Evolutionary conservation across 768 basidiomycete species (phyloP).

Genomic region (Dendrothele bispora): DNA sequence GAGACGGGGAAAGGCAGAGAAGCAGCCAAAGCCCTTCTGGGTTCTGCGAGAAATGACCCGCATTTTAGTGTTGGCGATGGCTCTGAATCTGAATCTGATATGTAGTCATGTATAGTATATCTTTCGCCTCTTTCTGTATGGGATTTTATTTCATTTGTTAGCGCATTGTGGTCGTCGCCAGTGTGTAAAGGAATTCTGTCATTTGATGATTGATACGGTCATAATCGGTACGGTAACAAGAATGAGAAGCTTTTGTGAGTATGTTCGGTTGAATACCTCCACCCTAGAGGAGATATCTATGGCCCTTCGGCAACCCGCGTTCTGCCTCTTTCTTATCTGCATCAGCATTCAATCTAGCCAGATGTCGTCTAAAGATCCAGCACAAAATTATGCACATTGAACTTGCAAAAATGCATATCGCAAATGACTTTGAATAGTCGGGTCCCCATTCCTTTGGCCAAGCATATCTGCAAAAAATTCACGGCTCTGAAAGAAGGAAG

Average conservation of each 20-base stretch:
- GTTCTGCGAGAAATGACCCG: conserved; percentile 1
- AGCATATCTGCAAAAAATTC: conserved; percentile 36
- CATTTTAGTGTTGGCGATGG: conserved; percentile 21
- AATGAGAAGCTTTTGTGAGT: too few relatives aligned
- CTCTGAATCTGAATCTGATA: conserved; percentile 15
- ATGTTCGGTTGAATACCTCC: too few relatives aligned
- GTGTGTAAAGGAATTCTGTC: too few relatives aligned
- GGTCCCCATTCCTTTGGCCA: conserved; percentile 75
- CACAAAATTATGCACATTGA: conserved; percentile 50
- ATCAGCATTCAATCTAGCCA: conserved; percentile 39
- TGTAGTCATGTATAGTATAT: background rate
- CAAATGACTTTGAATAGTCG: conserved; percentile 67
- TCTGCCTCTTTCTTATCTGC: conserved; percentile 38
- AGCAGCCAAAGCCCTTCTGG: conserved; percentile 46
- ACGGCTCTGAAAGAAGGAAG: background rate
- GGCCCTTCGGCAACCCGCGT: conserved; percentile 32
- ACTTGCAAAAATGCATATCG: conserved; percentile 66
- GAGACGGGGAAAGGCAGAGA: conserved; percentile 50
- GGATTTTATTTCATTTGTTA: too few relatives aligned
- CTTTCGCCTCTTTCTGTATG: too few relatives aligned
- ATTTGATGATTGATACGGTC: too few relatives aligned
- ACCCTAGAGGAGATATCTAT: conserved; percentile 50
- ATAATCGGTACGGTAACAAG: too few relatives aligned
- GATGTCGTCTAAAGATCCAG: conserved; percentile 46
- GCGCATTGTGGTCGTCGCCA: too few relatives aligned